A percentile compares a stretch with the other conserved stretches of the same genome.
Conservation (phyloP, 805 yeast species). For the baker's yeast (Saccharomyces cerevisiae) region DNA sequence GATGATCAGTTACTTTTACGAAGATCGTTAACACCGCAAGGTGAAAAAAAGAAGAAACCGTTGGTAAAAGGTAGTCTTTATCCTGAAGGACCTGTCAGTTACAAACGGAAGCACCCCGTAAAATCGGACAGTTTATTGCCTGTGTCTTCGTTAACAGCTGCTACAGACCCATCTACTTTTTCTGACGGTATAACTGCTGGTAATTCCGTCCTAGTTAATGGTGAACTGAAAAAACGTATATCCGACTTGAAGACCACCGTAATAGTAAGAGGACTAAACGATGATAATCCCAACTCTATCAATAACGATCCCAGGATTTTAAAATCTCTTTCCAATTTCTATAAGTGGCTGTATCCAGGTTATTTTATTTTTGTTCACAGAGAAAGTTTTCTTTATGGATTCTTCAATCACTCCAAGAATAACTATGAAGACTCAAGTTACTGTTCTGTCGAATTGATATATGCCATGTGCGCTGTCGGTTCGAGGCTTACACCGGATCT, state of each 20-base stretch:
- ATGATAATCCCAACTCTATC: conserved; percentile 12
- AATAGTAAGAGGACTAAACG: conserved; percentile 19
- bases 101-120: conserved; percentile 12
- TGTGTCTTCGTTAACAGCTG: conserved; percentile 9
- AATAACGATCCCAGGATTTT: conserved; percentile 26
- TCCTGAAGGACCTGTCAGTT: conserved; percentile 28
- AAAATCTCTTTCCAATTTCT: conserved; percentile 34
- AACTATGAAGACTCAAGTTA: conserved; percentile 36
- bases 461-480: conserved; percentile 53
- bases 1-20: neutral
- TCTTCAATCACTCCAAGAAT: conserved; percentile 46
- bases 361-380: conserved; percentile 54
- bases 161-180: conserved; percentile 5
- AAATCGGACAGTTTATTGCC: conserved; percentile 7
- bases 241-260: conserved; percentile 29
- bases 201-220: neutral
- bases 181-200: neutral
- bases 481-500: conserved; percentile 40
- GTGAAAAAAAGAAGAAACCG: conserved; percentile 13
- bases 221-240: conserved; percentile 20
- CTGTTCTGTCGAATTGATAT: conserved; percentile 47
- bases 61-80: conserved; percentile 29
- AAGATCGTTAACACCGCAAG: neutral
- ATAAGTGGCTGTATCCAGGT: conserved; percentile 61
- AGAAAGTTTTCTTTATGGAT: conserved; percentile 53